Evolutionary conservation across 2,329 filamentous ascomycete genomes (phyloP).

Genomic region (Zelopaecilomyces penicillatus): DNA sequence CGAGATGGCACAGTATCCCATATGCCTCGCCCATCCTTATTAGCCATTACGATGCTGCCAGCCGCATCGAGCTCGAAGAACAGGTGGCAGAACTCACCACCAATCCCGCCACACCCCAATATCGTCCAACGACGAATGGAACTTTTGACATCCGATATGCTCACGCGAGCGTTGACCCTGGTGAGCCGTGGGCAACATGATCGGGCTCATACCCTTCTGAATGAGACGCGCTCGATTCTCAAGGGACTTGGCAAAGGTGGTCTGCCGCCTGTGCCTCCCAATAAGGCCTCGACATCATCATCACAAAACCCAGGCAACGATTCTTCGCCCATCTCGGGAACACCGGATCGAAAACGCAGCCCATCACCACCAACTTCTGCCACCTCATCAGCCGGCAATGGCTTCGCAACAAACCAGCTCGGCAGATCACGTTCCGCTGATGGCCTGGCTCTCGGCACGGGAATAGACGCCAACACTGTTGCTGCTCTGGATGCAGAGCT

Average conservation of each 20-base stretch:
- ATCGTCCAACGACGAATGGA: constrained; percentile 98
- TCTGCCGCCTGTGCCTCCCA: constrained; percentile 75
- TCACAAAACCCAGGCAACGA: constrained; percentile 41
- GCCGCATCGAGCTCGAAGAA: constrained; percentile 54
- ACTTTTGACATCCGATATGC: constrained; percentile 93
- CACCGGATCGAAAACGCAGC: constrained; percentile 47
- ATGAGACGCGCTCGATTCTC: constrained; percentile 88
- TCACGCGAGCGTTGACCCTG: constrained; percentile 82
- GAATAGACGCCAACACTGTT: constrained; percentile 79
- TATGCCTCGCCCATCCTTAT: constrained; percentile 76
- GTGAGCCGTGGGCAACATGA: constrained; percentile 90
- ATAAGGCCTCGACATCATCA: constrained; percentile 33
- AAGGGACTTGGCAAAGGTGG: constrained; percentile 95
- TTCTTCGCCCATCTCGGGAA: constrained; percentile 34
- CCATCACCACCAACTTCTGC: constrained; percentile 46
- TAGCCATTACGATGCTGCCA: constrained; percentile 94
- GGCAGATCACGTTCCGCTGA: constrained; percentile 47
- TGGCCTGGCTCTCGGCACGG: constrained; percentile 52
- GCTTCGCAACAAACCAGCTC: constrained; percentile 35
- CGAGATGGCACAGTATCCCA: constrained; percentile 81
- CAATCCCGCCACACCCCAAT: constrained; percentile 88
- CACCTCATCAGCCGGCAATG: constrained; percentile 31
- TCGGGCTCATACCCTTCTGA: constrained; percentile 81
- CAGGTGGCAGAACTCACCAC: constrained; percentile 58
- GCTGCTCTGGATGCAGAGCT: constrained; percentile 84